A percentile compares a stretch with the other conserved stretches of the same genome.
Conservation (phyloP, 176 grass and related monocot species). For the Poa pratensis region DNA sequence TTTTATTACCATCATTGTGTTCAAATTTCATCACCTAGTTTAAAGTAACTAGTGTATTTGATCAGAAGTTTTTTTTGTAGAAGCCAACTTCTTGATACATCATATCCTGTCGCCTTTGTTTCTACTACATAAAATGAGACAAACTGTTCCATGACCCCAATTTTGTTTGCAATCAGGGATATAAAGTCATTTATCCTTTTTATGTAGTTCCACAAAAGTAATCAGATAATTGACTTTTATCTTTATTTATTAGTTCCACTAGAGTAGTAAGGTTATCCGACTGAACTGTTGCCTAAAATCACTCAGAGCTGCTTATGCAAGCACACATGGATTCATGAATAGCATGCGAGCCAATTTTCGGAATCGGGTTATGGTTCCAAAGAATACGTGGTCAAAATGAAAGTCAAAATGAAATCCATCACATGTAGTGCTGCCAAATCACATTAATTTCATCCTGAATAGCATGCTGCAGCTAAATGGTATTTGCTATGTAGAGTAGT, state of each 20-base stretch:
- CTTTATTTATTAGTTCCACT: background rate
- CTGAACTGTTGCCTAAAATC: background rate
- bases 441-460: background rate
- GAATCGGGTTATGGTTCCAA: background rate
- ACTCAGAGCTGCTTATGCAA: background rate
- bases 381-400: background rate
- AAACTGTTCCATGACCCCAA: background rate
- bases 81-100: background rate
- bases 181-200: background rate
- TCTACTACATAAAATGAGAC: background rate
- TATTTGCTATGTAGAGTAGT: background rate
- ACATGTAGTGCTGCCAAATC: background rate
- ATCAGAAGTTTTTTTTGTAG: background rate
- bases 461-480: too few species aligned
- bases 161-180: background rate
- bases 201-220: background rate
- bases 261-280: background rate
- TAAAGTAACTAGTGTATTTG: background rate
- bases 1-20: background rate
- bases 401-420: background rate
- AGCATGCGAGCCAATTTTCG: background rate
- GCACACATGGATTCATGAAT: background rate
- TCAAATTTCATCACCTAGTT: background rate
- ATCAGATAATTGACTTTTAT: background rate
- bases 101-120: background rate